Evolutionary conservation across 2,329 filamentous ascomycete species (phyloP).

Genomic region (Lasiodiplodia gonubiensis): DNA sequence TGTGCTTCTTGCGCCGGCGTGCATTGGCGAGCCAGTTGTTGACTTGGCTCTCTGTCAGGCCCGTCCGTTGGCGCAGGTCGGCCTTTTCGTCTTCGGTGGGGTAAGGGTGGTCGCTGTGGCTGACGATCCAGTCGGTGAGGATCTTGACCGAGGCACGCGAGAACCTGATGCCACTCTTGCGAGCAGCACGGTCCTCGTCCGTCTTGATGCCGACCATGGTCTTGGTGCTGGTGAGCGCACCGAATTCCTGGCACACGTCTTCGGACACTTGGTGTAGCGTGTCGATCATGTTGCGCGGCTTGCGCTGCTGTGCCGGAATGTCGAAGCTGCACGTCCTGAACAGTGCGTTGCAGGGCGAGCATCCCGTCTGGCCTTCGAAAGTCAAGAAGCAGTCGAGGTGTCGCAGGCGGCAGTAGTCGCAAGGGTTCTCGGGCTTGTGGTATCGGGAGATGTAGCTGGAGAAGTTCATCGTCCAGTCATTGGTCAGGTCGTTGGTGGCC

Average conservation of each 20-base stretch:
- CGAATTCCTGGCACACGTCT: slow-evolving; percentile 41
- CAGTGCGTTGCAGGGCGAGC: slow-evolving; percentile 55
- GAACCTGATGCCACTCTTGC: slow-evolving; percentile 77
- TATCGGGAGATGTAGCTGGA: slow-evolving; percentile 55
- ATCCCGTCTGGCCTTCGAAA: slow-evolving; percentile 47
- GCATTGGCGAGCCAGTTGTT: slow-evolving; percentile 93
- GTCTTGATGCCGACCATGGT: slow-evolving; percentile 46
- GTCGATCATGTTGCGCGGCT: slow-evolving; percentile 49
- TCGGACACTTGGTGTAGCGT: slow-evolving; percentile 56
- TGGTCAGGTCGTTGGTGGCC: slow-evolving; percentile 32
- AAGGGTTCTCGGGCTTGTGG: slow-evolving; percentile 52
- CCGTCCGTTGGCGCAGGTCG: slow-evolving; percentile 76
- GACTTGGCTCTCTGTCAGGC: slow-evolving; percentile 82
- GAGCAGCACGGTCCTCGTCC: slow-evolving; percentile 37
- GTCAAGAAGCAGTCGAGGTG: slow-evolving; percentile 56
- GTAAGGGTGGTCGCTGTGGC: slow-evolving; percentile 82
- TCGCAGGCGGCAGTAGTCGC: slow-evolving; percentile 55
- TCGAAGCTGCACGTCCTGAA: slow-evolving; percentile 57
- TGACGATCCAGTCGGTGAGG: slow-evolving; percentile 82
- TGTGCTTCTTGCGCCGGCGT: slow-evolving; percentile 79
- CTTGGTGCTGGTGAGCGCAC: slow-evolving; percentile 40
- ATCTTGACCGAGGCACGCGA: slow-evolving; percentile 79
- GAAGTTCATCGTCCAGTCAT: slow-evolving; percentile 50
- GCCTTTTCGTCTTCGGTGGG: slow-evolving; percentile 88
- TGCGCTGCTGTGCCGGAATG: slow-evolving; percentile 39